Conservation (phyloP, 2,329 filamentous ascomycete species). For the Colletotrichum orchidophilum region DNA sequence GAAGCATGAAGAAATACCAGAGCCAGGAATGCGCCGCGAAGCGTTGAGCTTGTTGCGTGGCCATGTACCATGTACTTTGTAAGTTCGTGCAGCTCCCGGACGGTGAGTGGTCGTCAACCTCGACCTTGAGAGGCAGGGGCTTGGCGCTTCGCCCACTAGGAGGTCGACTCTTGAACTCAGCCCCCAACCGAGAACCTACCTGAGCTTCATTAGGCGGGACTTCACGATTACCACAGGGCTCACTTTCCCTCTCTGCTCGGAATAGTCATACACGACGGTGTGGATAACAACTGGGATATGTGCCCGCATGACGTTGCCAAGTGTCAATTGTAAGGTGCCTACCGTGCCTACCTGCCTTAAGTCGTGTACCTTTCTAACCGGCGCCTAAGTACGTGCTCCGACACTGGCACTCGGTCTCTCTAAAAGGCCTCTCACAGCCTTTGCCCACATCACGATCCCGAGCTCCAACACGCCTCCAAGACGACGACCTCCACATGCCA, state of each 20-base stretch:
- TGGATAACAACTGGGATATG: not conserved
- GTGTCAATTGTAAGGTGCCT: not conserved
- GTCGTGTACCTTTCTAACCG: not conserved
- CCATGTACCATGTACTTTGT: not conserved
- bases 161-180: not conserved
- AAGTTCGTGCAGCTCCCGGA: not conserved
- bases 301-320: constrained; percentile 9
- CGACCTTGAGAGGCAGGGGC: not conserved
- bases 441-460: not conserved
- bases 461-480: not conserved
- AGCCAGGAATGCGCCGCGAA: not conserved
- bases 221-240: constrained; percentile 5
- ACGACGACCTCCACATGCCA: not conserved
- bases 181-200: not conserved
- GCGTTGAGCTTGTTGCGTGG: not conserved
- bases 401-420: not conserved
- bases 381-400: not conserved
- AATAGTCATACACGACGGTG: not conserved
- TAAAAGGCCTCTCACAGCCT: not conserved
- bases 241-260: not conserved
- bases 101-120: not conserved
- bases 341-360: not conserved
- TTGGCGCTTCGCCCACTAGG: not conserved
- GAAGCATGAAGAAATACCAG: not conserved
- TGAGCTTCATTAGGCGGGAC: not conserved